These are phyloP conservation scores for Phialophora macrospora DNA, from an alignment of 2,329 filamentous ascomycete genomes.

Conservation along the genomic window DNA sequence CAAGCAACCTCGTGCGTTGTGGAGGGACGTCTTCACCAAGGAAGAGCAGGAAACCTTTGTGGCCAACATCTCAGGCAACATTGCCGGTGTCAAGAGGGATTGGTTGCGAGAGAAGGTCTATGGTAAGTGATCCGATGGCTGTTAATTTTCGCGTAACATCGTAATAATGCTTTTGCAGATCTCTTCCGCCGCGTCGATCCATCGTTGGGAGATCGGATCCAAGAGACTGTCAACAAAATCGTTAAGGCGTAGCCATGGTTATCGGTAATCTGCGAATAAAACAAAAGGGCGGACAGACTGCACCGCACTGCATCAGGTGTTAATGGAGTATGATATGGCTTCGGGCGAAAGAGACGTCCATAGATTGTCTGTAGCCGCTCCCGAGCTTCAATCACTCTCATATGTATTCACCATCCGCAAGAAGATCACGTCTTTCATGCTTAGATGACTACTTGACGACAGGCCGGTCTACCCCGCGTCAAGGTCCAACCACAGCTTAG, in stretches of 20 bases:
- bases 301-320: too few species aligned
- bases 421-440: too few species aligned
- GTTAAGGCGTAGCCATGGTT: constrained; percentile 2
- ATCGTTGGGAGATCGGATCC: constrained; percentile 19
- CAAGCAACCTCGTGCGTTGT: constrained; percentile 51
- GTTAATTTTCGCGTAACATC: neutral
- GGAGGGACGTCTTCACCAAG: constrained; percentile 49
- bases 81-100: constrained; percentile 61
- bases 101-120: constrained; percentile 65
- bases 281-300: neutral
- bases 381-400: too few species aligned
- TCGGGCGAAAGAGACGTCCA: too few species aligned
- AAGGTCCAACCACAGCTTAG: too few species aligned
- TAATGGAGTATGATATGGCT: too few species aligned
- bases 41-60: constrained; percentile 64
- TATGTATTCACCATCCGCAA: too few species aligned
- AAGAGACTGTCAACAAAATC: constrained; percentile 45
- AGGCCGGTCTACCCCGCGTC: too few species aligned
- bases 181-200: constrained; percentile 26
- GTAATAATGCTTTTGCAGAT: constrained; percentile 10
- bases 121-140: constrained; percentile 27
- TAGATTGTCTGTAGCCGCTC: too few species aligned
- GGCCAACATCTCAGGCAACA: constrained; percentile 62
- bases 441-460: too few species aligned
- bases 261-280: neutral